Evolutionary conservation across 768 basidiomycete species (phyloP).

Genomic region (Boletus rubropictus): DNA sequence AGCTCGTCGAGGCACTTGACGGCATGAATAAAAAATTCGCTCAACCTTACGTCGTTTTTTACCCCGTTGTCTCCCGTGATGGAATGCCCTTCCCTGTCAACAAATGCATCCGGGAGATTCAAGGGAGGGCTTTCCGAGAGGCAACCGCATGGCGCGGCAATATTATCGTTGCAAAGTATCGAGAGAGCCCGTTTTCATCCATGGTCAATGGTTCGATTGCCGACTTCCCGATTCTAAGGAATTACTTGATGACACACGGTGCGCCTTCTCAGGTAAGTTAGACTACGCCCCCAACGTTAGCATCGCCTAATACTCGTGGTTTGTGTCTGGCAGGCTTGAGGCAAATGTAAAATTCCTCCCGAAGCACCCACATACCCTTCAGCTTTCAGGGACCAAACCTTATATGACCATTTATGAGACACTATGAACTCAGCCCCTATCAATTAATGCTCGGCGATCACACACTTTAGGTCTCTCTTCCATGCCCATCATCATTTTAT

Average conservation of each 20-base stretch:
- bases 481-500: slow-evolving; percentile 21
- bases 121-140: slow-evolving; percentile 56
- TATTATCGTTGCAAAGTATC: slow-evolving; percentile 69
- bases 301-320: slow-evolving; percentile 17
- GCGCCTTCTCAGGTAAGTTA: slow-evolving; percentile 40
- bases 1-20: slow-evolving; percentile 73
- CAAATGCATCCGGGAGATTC: slow-evolving; percentile 69
- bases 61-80: slow-evolving; percentile 68
- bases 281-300: slow-evolving; percentile 14
- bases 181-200: slow-evolving; percentile 38
- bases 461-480: slow-evolving; percentile 19
- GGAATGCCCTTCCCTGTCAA: slow-evolving; percentile 80
- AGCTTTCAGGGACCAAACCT: slow-evolving; percentile 16
- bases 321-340: slow-evolving; percentile 26
- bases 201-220: slow-evolving; percentile 78
- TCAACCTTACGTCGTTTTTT: slow-evolving; percentile 78
- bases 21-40: slow-evolving; percentile 76
- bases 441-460: slow-evolving; percentile 5
- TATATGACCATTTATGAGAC: slow-evolving; percentile 27
- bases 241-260: slow-evolving; percentile 66
- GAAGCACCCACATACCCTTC: not conserved
- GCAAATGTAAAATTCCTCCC: slow-evolving; percentile 13
- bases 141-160: slow-evolving; percentile 74
- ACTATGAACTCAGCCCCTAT: slow-evolving; percentile 9
- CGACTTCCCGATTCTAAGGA: slow-evolving; percentile 77